Conservation (phyloP, 2,329 filamentous ascomycete genomes). For the Ophiostoma piceae region DNA sequence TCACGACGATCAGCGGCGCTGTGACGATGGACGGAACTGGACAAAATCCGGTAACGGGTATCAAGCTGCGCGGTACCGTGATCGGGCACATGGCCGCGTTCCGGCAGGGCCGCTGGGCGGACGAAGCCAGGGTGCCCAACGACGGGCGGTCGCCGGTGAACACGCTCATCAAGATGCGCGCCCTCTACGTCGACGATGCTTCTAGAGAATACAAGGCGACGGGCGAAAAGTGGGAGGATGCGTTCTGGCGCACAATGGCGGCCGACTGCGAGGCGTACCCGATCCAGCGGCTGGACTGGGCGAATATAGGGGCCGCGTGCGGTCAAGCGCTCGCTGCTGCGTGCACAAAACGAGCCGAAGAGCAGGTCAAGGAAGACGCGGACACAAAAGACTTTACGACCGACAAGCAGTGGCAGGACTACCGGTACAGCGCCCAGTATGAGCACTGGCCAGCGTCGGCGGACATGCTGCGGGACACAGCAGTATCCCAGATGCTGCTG, state of each 20-base stretch:
- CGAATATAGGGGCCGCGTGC: neutral
- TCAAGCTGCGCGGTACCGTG: neutral
- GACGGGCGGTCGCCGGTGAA: neutral
- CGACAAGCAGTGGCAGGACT: neutral
- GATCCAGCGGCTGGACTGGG: constrained; percentile 13
- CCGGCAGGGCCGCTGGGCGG: neutral
- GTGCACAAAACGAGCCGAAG: neutral
- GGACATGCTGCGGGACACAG: neutral
- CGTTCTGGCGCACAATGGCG: constrained; percentile 22
- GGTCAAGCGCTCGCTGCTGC: neutral
- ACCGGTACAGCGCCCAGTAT: neutral
- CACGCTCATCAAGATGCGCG: neutral
- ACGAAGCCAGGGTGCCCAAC: neutral
- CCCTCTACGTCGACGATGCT: neutral
- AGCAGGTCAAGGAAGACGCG: neutral
- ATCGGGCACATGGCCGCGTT: constrained; percentile 5
- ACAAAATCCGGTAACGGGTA: neutral
- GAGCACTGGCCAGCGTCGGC: neutral
- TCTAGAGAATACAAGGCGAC: neutral
- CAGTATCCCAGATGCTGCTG: neutral
- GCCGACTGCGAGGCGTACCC: constrained; percentile 22
- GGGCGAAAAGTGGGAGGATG: constrained; percentile 16
- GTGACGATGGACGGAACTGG: neutral
- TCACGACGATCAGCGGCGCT: neutral
- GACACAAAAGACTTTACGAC: neutral